Evolutionary conservation across 768 basidiomycete species (phyloP).

Genomic region (Collybia nuda): DNA sequence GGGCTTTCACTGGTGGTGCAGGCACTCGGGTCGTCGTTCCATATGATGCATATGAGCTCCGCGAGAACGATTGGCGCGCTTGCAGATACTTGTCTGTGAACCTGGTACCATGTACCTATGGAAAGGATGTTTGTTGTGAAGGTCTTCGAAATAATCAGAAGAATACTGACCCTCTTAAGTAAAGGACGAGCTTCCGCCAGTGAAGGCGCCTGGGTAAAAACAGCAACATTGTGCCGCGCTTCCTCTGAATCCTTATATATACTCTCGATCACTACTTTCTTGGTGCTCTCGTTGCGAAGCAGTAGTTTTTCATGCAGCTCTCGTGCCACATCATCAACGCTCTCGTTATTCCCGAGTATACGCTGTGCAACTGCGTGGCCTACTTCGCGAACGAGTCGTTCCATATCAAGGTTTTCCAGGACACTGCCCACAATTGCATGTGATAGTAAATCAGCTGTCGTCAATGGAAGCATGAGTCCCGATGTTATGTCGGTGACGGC

Average conservation of each 20-base stretch:
- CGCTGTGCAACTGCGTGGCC: constrained; percentile 91
- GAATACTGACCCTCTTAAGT: constrained; percentile 68
- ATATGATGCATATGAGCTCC: constrained; percentile 52
- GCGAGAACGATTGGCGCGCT: constrained; percentile 58
- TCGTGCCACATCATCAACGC: constrained; percentile 93
- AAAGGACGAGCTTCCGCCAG: constrained; percentile 73
- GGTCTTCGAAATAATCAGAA: constrained; percentile 6
- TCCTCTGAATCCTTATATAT: constrained; percentile 93
- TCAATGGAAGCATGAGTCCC: constrained; percentile 93
- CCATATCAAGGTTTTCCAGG: constrained; percentile 98
- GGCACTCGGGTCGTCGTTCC: constrained; percentile 48
- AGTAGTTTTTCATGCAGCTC: constrained; percentile 91
- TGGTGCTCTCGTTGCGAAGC: constrained; percentile 93
- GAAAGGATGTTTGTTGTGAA: constrained; percentile 4
- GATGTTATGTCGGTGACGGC: constrained; percentile 92
- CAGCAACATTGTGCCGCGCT: constrained; percentile 84
- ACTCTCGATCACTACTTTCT: constrained; percentile 93
- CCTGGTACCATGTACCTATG: constrained; percentile 87
- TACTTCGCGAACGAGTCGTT: constrained; percentile 91
- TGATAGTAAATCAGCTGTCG: constrained; percentile 90
- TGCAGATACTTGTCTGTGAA: constrained; percentile 96
- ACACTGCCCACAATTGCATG: constrained; percentile 97
- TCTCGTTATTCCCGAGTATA: constrained; percentile 90
- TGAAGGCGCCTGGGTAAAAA: constrained; percentile 74
- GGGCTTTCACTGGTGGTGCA: constrained; percentile 39